Conservation (phyloP, 2,329 filamentous ascomycete genomes). For the Penicillium sp. region DNA sequence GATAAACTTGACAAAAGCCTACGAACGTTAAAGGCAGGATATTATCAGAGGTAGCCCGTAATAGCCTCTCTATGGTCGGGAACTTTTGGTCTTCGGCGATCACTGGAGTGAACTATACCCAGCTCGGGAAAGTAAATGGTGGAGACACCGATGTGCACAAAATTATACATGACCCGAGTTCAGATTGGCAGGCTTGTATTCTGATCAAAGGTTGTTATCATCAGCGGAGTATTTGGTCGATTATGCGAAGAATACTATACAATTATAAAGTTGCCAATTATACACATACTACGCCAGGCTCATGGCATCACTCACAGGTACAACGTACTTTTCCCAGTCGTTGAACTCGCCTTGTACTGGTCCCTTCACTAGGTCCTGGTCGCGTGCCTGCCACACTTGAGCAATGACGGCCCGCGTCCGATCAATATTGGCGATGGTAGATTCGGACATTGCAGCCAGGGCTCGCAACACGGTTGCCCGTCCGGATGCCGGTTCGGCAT, state of each 20-base stretch:
- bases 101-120: background rate
- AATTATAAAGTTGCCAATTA: background rate
- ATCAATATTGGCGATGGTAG: slow-evolving; percentile 43
- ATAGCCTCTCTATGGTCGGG: too few species aligned
- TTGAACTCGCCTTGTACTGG: slow-evolving; percentile 26
- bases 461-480: slow-evolving; percentile 40
- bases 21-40: too few species aligned
- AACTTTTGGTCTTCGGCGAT: background rate
- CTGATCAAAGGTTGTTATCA: background rate
- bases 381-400: slow-evolving; percentile 47
- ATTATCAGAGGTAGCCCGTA: too few species aligned
- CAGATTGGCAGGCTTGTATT: background rate
- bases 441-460: slow-evolving; percentile 40
- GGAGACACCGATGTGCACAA: background rate
- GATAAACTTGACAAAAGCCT: too few species aligned
- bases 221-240: background rate
- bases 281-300: slow-evolving; percentile 35
- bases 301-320: slow-evolving; percentile 41
- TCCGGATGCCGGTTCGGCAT: slow-evolving; percentile 26
- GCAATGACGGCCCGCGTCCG: slow-evolving; percentile 46
- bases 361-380: slow-evolving; percentile 32
- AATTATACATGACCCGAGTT: background rate
- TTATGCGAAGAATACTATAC: background rate
- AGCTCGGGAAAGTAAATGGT: background rate
- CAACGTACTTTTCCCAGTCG: slow-evolving; percentile 44